Evolutionary conservation across 2,329 filamentous ascomycete species (phyloP).

Genomic region (Ascomycota sp.): DNA sequence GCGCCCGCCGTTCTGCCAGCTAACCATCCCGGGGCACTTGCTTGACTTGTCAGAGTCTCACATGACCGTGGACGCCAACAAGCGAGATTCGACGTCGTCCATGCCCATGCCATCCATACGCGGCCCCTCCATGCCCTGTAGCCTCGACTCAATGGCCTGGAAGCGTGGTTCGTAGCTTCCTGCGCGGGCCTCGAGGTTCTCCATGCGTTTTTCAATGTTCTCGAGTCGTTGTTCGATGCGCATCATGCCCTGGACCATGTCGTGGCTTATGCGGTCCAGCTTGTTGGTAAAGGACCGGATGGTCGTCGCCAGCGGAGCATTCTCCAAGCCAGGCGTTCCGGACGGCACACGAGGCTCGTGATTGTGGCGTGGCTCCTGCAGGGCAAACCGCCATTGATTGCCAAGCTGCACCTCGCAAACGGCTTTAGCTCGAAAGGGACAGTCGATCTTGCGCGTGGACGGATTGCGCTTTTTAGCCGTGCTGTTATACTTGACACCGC

Average conservation of each 20-base stretch:
- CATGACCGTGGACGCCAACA: constrained; percentile 21
- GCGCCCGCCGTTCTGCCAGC: too few relatives aligned
- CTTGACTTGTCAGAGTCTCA: constrained; percentile 8
- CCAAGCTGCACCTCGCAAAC: constrained; percentile 39
- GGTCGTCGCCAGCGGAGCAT: constrained; percentile 32
- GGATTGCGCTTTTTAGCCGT: constrained; percentile 42
- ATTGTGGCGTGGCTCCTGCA: constrained; percentile 37
- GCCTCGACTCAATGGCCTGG: constrained; percentile 19
- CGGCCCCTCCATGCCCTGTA: constrained; percentile 20
- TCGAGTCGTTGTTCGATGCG: constrained; percentile 28
- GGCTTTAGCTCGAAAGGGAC: constrained; percentile 39
- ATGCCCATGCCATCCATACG: constrained; percentile 21
- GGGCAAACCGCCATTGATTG: constrained; percentile 41
- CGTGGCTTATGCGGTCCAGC: constrained; percentile 34
- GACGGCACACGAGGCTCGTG: constrained; percentile 35
- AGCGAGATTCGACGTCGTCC: constrained; percentile 22
- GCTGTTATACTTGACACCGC: constrained; percentile 41
- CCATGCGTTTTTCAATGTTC: constrained; percentile 30
- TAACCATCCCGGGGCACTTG: too few relatives aligned
- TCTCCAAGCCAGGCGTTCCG: constrained; percentile 31
- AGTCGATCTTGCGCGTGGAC: constrained; percentile 40
- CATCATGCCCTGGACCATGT: constrained; percentile 28
- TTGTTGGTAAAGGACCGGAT: constrained; percentile 36
- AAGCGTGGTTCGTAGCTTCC: constrained; percentile 21
- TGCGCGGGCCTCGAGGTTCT: constrained; percentile 26